Evolutionary conservation across 305 asterid species (phyloP), one percentile per base, ranked within the genome.

Genomic region (Plantago rigida): DNA sequence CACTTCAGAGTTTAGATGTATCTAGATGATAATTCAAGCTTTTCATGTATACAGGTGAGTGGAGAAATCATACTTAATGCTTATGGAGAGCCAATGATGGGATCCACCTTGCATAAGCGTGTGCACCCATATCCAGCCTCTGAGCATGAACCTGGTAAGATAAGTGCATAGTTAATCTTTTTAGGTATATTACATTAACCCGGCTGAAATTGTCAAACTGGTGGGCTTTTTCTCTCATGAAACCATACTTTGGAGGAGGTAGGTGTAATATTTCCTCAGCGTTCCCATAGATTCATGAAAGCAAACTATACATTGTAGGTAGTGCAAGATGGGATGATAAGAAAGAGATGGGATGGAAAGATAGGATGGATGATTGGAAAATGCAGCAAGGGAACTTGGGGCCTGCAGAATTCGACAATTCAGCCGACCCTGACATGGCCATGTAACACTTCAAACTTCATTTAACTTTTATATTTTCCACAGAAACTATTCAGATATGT

Each of bases 351-450:
- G 86, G 87, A 58, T 87, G 96, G 97, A 87, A 86, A 71, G 99
- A 92, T 46, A 84, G 97, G 60, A 92, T 84, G 99, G 96, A 88
- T 57, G 95, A 92, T 9, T 86, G 98, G 96, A 88, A 91, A 83
- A 45, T 61, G 85, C 98, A 91, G 70, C 95, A 88, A 77, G 94
- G 93, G 19, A 83, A 84, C 62, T 62, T 75, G 71, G 94, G 92
- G 56, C 60, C 69, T 12, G 53, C 64, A 60, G 98, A 92, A 11
- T 62, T 62, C 28, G 94, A 86, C 67, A 95, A 92, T 49, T 68
- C 50, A 9, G 86, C 78, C 11, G 99, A 92, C 51, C 71, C 81
- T 39, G 96, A 92, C 66, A 81, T 84, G 92, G 82, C 79, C 68
- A 79, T 88, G 98, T 88, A 71, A 65, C 85, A 59, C 53, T 11